phyloP scores from a whole-genome alignment of 192 early-diverging fungal species.

The Chytriomyces sp. region DNA sequence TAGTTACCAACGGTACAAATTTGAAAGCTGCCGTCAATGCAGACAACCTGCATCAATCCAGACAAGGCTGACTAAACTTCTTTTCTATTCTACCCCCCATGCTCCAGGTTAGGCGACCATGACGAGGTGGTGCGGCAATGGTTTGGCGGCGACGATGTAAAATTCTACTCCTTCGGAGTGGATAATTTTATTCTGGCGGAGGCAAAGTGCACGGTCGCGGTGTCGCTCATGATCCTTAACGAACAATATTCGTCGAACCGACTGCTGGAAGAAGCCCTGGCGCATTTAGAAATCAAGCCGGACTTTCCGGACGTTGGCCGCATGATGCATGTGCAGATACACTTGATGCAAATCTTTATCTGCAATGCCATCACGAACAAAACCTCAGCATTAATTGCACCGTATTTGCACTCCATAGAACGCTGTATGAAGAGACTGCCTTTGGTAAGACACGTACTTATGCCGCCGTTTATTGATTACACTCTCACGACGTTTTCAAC shows the following conservation, averaged over 20 bases:
- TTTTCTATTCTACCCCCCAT: too few relatives aligned
- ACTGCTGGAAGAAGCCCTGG: not conserved
- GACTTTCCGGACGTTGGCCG: not conserved
- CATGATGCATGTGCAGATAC: slow-evolving; percentile 1
- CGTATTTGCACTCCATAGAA: not conserved
- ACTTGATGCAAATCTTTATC: not conserved
- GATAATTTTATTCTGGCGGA: slow-evolving; percentile 7
- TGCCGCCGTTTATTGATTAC: too few relatives aligned
- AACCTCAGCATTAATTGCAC: not conserved
- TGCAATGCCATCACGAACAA: not conserved
- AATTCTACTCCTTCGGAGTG: not conserved
- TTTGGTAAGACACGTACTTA: not conserved
- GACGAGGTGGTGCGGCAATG: slow-evolving; percentile 5
- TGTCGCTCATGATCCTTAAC: not conserved
- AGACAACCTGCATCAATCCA: too few relatives aligned
- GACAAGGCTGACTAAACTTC: too few relatives aligned
- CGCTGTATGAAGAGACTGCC: not conserved
- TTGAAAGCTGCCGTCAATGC: too few relatives aligned
- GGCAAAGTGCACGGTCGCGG: not conserved
- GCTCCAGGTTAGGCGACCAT: not conserved
- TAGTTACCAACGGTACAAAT: not conserved
- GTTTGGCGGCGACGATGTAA: not conserved
- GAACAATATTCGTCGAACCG: not conserved
- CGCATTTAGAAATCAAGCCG: not conserved
- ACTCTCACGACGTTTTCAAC: too few relatives aligned